Percentiles rank a stretch among this genome's conserved stretches.
Conservation (phyloP, 2,329 filamentous ascomycete genomes). For the Trichoderma koningiopsis region DNA sequence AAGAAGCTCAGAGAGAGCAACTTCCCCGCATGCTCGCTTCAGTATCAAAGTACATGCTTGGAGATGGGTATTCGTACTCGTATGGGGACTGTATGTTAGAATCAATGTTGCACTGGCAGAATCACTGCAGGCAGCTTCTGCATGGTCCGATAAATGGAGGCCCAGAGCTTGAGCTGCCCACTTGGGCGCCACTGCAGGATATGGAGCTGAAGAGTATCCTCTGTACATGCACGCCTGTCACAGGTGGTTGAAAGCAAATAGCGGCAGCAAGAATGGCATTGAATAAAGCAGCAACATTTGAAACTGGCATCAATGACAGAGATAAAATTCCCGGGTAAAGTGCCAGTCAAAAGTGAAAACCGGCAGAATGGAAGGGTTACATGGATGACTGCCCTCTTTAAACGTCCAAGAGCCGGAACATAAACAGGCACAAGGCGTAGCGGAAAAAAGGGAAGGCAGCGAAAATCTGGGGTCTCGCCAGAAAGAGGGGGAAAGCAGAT, state of each 20-base stretch:
- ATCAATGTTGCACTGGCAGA: background rate
- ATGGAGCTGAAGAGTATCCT: background rate
- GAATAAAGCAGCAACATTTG: background rate
- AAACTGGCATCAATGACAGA: background rate
- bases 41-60: background rate
- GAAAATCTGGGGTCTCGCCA: slow-evolving; percentile 16
- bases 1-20: background rate
- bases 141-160: background rate
- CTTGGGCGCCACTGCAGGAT: slow-evolving; percentile 25
- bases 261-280: background rate
- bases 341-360: background rate
- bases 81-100: background rate
- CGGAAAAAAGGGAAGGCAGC: background rate
- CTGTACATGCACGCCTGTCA: background rate
- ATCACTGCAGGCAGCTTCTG: background rate
- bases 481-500: slow-evolving; percentile 1
- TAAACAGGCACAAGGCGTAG: background rate
- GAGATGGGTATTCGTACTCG: slow-evolving; percentile 4
- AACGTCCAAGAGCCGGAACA: slow-evolving; percentile 1
- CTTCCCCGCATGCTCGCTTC: background rate
- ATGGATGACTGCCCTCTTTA: background rate
- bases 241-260: background rate
- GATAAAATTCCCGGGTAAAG: slow-evolving; percentile 5
- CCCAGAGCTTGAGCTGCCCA: background rate
- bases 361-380: slow-evolving; percentile 14